Evolutionary conservation across 768 basidiomycete genomes (phyloP), one percentile per base, ranked within the genome.

Genomic region (Sporobolomyces roseus): DNA sequence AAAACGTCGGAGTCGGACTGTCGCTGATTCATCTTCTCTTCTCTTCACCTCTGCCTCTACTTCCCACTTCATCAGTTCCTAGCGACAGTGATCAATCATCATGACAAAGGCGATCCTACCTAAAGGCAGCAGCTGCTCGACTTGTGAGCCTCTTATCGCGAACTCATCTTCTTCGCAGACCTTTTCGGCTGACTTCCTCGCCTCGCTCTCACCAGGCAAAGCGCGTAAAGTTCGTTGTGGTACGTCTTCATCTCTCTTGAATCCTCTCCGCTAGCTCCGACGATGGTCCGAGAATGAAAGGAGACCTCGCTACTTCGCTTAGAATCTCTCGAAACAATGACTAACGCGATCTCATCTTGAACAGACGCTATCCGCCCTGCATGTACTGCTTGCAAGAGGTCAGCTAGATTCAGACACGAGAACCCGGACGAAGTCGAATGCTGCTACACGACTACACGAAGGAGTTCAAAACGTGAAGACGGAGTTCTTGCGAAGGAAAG

Each of bases 171-270:
- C 45, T 46, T 46, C 45, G 45, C 45, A 23, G 7, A 33, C 33
- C 23, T 25, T 50, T 19, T 1, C 5, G 35, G 1, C 63, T 38
- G 36, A 30, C 48, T 38, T 29, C 23, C 14, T 27, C 14, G 9
- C 3, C 2, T 9, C 6, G 4, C 35, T 35, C 7, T 8, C 16
- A 29, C 6, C 54, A 63, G 61, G 61, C 61, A 63, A 69, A 12
- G 51, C 49, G 0, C 56, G 67, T 41, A 69, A 69, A 9, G 67
- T 69, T 3, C 41, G 56, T 19, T 69, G 67, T 45, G 58, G 56
- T 58, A 29, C 43, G 56, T 58, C 54, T 23, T 17, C 21, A 23
- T 33, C 52, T 5, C 8, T 35, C 21, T 14, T 23, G 45, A 13
- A 6, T 10, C 45, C 45, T 23, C 21, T 46, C 21, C 45, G 12